These are phyloP conservation scores for Monosporascus sp. DNA, from an alignment of 2,329 filamentous ascomycete species.

Conservation along the genomic window DNA sequence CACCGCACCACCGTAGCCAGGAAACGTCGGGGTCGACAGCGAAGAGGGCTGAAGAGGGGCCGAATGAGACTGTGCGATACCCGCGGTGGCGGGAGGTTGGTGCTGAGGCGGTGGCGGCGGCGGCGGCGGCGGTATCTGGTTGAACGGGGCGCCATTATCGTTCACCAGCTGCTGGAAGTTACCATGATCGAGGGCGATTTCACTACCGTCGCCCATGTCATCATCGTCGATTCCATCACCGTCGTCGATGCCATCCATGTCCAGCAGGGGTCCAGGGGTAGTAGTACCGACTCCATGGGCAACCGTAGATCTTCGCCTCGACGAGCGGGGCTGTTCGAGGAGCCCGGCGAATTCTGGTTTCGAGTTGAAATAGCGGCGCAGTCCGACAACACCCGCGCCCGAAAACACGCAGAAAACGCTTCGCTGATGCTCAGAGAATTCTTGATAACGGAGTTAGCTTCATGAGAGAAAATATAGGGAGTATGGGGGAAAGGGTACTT, in stretches of 20 bases:
- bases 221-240: conserved; percentile 27
- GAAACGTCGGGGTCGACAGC: conserved; percentile 1
- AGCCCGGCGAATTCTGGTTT: conserved; percentile 41
- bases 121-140: conserved; percentile 15
- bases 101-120: conserved; percentile 17
- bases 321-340: conserved; percentile 11
- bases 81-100: not conserved
- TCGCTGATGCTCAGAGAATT: conserved; percentile 93
- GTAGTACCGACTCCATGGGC: conserved; percentile 6
- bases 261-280: conserved; percentile 6
- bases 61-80: not conserved
- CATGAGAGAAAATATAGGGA: not conserved
- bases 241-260: conserved; percentile 25
- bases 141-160: conserved; percentile 10
- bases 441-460: conserved; percentile 37
- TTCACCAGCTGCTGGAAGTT: conserved; percentile 10
- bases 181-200: conserved; percentile 22
- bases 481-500: conserved; percentile 19
- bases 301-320: conserved; percentile 8
- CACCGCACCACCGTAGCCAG: not conserved
- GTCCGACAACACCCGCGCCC: conserved; percentile 70
- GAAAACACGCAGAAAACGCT: conserved; percentile 98
- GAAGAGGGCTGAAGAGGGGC: conserved; percentile 1
- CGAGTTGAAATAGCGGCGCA: conserved; percentile 73
- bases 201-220: conserved; percentile 30